Conservation (phyloP, 352 stramenopile species). For the Globisporangium uncinulatum region DNA sequence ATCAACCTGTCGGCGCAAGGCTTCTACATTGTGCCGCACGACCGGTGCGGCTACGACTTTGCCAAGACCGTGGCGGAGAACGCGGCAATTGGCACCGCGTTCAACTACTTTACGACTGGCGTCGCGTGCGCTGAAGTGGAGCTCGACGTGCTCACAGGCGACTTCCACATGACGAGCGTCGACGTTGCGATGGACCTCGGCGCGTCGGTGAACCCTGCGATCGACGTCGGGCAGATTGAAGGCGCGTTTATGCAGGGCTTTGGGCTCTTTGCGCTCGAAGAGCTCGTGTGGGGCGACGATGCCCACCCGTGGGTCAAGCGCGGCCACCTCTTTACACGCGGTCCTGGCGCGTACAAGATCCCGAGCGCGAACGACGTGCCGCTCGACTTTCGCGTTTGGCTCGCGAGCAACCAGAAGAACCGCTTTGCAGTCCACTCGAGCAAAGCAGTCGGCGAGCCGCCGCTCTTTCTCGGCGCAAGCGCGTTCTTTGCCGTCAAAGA, state of each 20-base stretch:
- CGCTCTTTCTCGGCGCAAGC: constrained; percentile 92
- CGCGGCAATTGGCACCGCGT: constrained; percentile 84
- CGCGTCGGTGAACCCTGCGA: constrained; percentile 93
- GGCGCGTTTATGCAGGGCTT: constrained; percentile 96
- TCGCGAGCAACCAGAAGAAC: constrained; percentile 92
- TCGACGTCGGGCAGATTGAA: constrained; percentile 98
- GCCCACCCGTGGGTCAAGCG: constrained; percentile 92
- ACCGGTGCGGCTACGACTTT: constrained; percentile 93
- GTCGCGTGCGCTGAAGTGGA: constrained; percentile 92
- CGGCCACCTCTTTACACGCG: constrained; percentile 91
- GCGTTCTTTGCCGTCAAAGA: constrained; percentile 97
- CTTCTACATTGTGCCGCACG: constrained; percentile 92
- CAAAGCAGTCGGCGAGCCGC: constrained; percentile 95
- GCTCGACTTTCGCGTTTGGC: constrained; percentile 91
- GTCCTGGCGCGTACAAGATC: constrained; percentile 97
- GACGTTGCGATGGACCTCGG: constrained; percentile 92
- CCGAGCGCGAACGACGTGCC: constrained; percentile 95
- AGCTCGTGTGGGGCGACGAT: constrained; percentile 93
- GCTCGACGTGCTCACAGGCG: constrained; percentile 94
- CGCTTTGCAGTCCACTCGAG: constrained; percentile 94
- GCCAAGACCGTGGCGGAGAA: constrained; percentile 86
- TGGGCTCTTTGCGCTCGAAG: constrained; percentile 92
- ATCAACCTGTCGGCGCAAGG: constrained; percentile 94
- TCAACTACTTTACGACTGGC: constrained; percentile 97
- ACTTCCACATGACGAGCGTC: constrained; percentile 81